These are phyloP conservation scores for Dothiorella sarmentorum DNA, from an alignment of 2,329 filamentous ascomycete genomes.

Conservation along the genomic window DNA sequence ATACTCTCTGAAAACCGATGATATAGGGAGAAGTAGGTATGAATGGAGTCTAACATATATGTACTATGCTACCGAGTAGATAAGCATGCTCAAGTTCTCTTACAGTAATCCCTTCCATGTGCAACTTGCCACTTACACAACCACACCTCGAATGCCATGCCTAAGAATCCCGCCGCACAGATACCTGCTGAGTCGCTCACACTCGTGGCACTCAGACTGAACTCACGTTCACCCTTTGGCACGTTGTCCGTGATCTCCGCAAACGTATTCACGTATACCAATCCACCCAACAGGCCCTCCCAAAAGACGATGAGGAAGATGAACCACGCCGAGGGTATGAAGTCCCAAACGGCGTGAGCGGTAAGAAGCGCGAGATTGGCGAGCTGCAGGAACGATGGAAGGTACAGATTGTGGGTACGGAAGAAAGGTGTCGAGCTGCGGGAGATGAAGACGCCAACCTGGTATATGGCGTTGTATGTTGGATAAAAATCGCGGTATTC, in stretches of 20 bases:
- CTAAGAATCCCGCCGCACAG: conserved; percentile 78
- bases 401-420: conserved; percentile 74
- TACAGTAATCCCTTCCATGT: conserved; percentile 65
- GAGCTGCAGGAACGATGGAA: conserved; percentile 78
- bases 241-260: conserved; percentile 88
- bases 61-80: background rate
- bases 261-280: conserved; percentile 95
- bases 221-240: conserved; percentile 74
- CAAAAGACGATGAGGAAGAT: conserved; percentile 84
- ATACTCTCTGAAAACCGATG: too few relatives aligned
- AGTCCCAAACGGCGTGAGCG: conserved; percentile 72
- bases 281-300: conserved; percentile 86
- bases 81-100: conserved; percentile 17
- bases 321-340: conserved; percentile 82
- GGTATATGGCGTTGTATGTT: conserved; percentile 91
- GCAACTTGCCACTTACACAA: conserved; percentile 80
- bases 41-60: background rate
- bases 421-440: conserved; percentile 86
- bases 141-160: conserved; percentile 76
- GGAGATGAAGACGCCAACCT: conserved; percentile 91
- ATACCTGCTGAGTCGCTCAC: conserved; percentile 92
- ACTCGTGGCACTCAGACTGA: conserved; percentile 82
- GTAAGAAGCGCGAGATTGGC: conserved; percentile 72
- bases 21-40: too few relatives aligned
- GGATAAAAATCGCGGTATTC: conserved; percentile 89